Conservation (phyloP, 345 rosid genomes). For the Kandelia obovata region DNA sequence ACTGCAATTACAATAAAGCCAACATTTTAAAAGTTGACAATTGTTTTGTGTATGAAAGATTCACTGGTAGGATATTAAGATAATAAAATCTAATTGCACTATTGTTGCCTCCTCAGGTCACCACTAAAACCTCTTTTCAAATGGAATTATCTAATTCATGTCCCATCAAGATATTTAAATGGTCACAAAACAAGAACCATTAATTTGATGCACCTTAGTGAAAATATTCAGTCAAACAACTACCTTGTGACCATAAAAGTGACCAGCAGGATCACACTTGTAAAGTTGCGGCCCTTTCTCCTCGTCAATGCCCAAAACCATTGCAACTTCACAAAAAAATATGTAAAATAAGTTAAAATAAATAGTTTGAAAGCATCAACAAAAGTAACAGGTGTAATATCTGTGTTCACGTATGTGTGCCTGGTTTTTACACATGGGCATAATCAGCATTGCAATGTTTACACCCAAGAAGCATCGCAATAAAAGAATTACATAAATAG, state of each 20-base stretch:
- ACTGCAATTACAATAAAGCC: neutral
- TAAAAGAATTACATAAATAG: neutral
- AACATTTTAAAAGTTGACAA: no score
- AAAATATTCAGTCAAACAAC: constrained; percentile 4
- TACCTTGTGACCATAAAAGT: constrained; percentile 98
- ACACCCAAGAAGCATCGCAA: neutral
- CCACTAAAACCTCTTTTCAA: no score
- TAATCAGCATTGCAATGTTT: neutral
- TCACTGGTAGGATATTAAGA: no score
- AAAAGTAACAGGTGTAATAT: neutral
- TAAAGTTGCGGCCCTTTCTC: constrained; percentile 88
- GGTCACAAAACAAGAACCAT: neutral
- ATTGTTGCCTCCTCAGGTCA: no score
- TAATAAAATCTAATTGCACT: no score
- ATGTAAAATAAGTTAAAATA: neutral
- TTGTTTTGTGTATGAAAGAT: no score
- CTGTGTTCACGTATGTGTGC: neutral
- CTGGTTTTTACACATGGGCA: neutral
- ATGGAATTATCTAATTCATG: no score
- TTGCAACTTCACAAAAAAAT: constrained; percentile 60
- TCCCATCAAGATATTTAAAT: no score
- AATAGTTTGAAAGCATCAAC: constrained; percentile 1
- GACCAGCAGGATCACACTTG: constrained; percentile 99
- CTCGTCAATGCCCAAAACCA: constrained; percentile 95
- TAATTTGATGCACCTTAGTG: neutral